A percentile compares a stretch with the other conserved stretches of the same genome.
These are phyloP conservation scores for Bretschneidera sinensis DNA, from an alignment of 345 rosid genomes.

Conservation along the genomic window DNA sequence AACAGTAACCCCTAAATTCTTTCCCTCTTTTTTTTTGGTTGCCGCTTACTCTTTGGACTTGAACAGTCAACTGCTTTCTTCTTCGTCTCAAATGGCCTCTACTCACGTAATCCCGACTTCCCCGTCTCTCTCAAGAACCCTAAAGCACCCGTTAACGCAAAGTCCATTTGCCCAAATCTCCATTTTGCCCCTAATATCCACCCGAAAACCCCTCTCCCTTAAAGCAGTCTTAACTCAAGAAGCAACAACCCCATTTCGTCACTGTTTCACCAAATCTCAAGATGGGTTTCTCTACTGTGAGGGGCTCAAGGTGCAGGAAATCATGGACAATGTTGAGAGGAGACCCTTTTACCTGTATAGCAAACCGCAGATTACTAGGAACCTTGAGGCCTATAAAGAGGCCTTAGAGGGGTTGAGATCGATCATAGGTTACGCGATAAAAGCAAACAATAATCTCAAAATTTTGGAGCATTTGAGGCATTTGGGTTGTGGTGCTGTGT, in stretches of 20 bases:
- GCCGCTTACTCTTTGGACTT: too few species aligned
- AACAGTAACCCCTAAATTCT: too few species aligned
- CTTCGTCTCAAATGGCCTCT: too few species aligned
- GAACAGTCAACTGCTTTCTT: too few species aligned
- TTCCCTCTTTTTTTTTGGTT: too few species aligned
- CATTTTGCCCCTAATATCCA: conserved; percentile 31
- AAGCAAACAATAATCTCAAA: conserved; percentile 89
- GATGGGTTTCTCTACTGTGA: conserved; percentile 94
- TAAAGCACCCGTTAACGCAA: conserved; percentile 30
- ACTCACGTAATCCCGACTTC: too few species aligned
- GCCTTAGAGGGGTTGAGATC: conserved; percentile 69
- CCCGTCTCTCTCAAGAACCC: conserved; percentile 34
- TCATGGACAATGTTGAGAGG: conserved; percentile 74
- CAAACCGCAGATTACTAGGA: conserved; percentile 84
- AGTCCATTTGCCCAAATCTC: conserved; percentile 34
- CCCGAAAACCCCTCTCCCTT: conserved; percentile 33
- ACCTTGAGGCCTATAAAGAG: conserved; percentile 69
- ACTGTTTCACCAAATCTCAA: conserved; percentile 68
- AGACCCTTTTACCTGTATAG: conserved; percentile 89
- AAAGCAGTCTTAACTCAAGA: conserved; percentile 48
- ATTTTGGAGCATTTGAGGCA: conserved; percentile 89
- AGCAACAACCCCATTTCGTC: conserved; percentile 36
- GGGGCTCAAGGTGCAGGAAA: conserved; percentile 66
- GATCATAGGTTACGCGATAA: conserved; percentile 85
- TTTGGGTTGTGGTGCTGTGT: conserved; percentile 90